Percentiles rank a stretch among this genome's conserved stretches.
Evolutionary conservation across 371 early-diverging fungal species (phyloP).

Genomic region (Mortierella sp.): DNA sequence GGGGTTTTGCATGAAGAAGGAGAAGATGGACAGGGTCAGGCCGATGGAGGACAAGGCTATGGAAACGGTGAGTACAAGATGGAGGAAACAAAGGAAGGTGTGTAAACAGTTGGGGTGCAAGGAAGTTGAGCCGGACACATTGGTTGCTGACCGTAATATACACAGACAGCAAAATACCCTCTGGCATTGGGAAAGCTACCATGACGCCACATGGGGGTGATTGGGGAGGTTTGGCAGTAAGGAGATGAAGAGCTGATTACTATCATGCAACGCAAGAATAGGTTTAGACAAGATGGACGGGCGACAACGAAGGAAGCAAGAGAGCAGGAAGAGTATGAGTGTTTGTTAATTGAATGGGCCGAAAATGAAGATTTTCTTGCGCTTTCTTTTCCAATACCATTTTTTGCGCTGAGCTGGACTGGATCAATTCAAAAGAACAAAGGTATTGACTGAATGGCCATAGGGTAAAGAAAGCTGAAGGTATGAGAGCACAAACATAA

Average conservation of each 20-base stretch:
- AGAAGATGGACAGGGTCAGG: background rate
- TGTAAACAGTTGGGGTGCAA: background rate
- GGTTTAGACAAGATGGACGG: no score
- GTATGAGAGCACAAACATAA: background rate
- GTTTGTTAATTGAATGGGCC: background rate
- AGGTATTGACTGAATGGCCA: background rate
- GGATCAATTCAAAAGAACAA: background rate
- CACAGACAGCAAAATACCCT: background rate
- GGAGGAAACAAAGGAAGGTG: background rate
- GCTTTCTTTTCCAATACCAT: background rate
- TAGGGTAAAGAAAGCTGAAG: background rate
- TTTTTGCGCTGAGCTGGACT: background rate
- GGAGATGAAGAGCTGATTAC: background rate
- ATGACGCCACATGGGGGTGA: background rate
- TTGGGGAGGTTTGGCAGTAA: background rate
- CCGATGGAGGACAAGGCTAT: background rate
- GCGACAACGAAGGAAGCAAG: background rate
- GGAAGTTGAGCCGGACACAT: background rate
- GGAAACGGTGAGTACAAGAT: background rate
- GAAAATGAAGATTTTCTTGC: slow-evolving; percentile 4
- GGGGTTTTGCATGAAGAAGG: background rate
- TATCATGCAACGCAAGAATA: background rate
- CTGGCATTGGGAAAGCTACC: background rate
- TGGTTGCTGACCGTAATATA: background rate
- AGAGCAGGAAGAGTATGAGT: background rate